Evolutionary conservation across 148 eudicot genomes (phyloP).

Genomic region (Drosera capensis): DNA sequence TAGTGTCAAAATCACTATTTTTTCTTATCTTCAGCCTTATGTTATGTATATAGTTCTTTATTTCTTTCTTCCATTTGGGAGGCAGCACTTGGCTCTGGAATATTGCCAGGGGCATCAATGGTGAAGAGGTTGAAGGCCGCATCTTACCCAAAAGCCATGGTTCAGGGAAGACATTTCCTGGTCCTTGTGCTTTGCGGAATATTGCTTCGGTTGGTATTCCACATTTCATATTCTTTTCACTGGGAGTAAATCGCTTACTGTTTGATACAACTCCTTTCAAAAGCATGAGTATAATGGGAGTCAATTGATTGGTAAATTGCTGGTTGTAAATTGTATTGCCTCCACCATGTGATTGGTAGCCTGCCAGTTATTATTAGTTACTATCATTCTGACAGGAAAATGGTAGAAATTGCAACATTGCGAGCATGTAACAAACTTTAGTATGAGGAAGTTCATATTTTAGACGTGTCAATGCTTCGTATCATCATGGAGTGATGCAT

Average conservation of each 20-base stretch:
- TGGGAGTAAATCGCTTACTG: background rate
- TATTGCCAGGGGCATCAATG: constrained; percentile 72
- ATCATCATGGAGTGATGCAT: no score
- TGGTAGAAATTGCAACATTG: no score
- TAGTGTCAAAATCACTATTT: no score
- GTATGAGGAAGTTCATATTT: no score
- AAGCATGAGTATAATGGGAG: no score
- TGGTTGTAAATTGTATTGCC: background rate
- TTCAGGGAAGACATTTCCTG: constrained; percentile 85
- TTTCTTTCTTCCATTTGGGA: constrained; percentile 6
- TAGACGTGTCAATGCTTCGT: no score
- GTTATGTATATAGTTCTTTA: background rate
- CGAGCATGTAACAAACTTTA: no score
- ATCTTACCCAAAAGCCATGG: constrained; percentile 90
- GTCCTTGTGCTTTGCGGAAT: constrained; percentile 52
- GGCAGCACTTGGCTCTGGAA: constrained; percentile 93
- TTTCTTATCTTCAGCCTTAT: no score
- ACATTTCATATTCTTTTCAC: constrained; percentile 1
- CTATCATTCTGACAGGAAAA: background rate
- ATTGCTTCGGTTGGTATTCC: constrained; percentile 31
- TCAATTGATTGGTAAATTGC: no score
- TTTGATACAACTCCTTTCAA: background rate
- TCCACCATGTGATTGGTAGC: background rate
- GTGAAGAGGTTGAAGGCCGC: constrained; percentile 86
- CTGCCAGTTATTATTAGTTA: background rate